Evolutionary conservation across 2,329 filamentous ascomycete genomes (phyloP).

Genomic region (Trichoderma afroharzianum): DNA sequence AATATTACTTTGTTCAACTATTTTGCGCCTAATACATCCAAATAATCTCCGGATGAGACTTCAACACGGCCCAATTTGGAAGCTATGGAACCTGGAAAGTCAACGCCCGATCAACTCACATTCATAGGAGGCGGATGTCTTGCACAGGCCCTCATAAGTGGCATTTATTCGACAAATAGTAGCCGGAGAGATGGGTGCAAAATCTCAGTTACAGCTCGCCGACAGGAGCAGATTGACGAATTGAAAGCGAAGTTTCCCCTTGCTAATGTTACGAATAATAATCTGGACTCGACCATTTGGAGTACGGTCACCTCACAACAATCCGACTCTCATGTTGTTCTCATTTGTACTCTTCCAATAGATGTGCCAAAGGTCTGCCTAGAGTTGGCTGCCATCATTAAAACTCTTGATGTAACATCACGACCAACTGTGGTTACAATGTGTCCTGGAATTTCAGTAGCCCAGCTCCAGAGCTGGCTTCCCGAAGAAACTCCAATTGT

Average conservation of each 20-base stretch:
- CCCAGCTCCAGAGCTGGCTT: slow-evolving; percentile 9
- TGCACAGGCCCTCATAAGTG: slow-evolving; percentile 3
- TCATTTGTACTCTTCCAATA: slow-evolving; percentile 6
- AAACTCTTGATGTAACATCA: neutral
- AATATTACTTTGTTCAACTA: neutral
- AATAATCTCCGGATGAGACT: neutral
- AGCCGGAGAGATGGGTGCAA: neutral
- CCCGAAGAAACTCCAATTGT: slow-evolving; percentile 3
- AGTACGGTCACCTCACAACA: neutral
- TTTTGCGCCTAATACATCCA: neutral
- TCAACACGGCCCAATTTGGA: neutral
- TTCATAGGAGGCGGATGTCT: slow-evolving; percentile 8
- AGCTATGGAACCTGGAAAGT: neutral
- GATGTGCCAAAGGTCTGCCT: slow-evolving; percentile 4
- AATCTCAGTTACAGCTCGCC: slow-evolving; percentile 7
- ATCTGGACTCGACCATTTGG: slow-evolving; percentile 3
- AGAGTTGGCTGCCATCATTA: neutral
- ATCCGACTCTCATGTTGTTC: neutral
- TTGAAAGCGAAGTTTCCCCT: neutral
- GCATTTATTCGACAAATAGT: slow-evolving; percentile 1
- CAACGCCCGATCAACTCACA: neutral
- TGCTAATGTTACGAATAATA: slow-evolving; percentile 3
- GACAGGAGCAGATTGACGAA: neutral
- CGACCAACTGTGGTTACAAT: slow-evolving; percentile 9
- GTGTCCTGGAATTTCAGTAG: slow-evolving; percentile 8